phyloP scores from a whole-genome alignment of 768 basidiomycete species.

The Dioszegia crocea region DNA sequence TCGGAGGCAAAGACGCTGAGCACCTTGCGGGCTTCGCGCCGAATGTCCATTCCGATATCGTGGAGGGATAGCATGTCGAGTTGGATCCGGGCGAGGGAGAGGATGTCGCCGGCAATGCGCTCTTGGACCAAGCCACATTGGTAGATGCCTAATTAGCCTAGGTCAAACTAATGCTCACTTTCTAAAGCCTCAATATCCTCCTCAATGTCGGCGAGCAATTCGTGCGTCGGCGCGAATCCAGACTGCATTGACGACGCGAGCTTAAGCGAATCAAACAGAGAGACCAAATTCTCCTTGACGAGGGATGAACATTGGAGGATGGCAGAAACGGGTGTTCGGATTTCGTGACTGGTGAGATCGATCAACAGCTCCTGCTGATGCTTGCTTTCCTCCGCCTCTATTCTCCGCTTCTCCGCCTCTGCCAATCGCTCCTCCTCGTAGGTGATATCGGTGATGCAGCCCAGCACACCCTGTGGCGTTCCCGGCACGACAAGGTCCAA shows the following conservation, averaged over 20 bases:
- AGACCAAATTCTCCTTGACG: constrained; percentile 40
- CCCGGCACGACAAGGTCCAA: constrained; percentile 28
- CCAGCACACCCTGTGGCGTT: constrained; percentile 30
- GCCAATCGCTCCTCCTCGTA: constrained; percentile 36
- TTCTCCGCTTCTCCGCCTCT: constrained; percentile 35
- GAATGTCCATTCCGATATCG: constrained; percentile 44
- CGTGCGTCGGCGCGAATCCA: constrained; percentile 31
- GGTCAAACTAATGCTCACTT: constrained; percentile 24
- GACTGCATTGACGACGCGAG: constrained; percentile 2
- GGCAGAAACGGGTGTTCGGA: constrained; percentile 48
- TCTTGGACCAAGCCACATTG: constrained; percentile 51
- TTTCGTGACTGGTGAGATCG: constrained; percentile 49
- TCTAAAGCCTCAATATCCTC: constrained; percentile 49
- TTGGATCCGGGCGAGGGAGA: constrained; percentile 52
- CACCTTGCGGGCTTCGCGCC: constrained; percentile 43
- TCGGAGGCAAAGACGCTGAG: constrained; percentile 47
- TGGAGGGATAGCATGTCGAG: constrained; percentile 47
- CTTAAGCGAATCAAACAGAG: constrained; percentile 32
- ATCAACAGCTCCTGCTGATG: constrained; percentile 50
- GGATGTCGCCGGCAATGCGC: constrained; percentile 52
- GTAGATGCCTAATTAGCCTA: constrained; percentile 44
- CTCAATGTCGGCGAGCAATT: constrained; percentile 38
- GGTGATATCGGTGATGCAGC: constrained; percentile 40
- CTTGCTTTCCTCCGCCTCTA: constrained; percentile 43
- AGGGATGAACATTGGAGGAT: constrained; percentile 48